These are phyloP conservation scores for Petunia axillaris DNA, from an alignment of 257 asterid species.

Conservation along the genomic window DNA sequence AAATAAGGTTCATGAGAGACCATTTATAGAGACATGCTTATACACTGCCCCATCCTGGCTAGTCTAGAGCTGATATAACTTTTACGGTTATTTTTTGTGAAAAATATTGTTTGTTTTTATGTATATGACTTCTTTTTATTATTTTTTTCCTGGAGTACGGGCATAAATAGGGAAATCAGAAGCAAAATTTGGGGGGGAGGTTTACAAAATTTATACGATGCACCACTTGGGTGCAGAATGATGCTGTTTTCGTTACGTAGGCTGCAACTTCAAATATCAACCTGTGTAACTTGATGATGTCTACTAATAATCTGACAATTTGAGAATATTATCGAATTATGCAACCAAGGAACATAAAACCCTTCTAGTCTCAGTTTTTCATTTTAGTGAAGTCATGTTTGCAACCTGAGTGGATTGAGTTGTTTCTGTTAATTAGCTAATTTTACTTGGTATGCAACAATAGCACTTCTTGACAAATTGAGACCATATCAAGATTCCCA, in stretches of 20 bases:
- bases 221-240: slow-evolving; percentile 18
- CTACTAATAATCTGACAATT: not conserved
- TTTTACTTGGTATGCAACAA: not conserved
- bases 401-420: slow-evolving; percentile 7
- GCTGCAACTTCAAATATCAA: slow-evolving; percentile 22
- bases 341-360: slow-evolving; percentile 4
- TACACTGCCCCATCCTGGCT: not conserved
- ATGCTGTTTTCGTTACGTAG: not conserved
- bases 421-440: not conserved
- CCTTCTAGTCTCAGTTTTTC: not conserved
- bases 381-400: slow-evolving; percentile 3
- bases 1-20: not conserved
- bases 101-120: not conserved
- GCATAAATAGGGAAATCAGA: not conserved
- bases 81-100: not conserved
- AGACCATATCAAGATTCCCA: slow-evolving; percentile 12
- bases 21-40: not conserved
- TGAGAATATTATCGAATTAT: not conserved
- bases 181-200: not conserved
- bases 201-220: slow-evolving; percentile 1
- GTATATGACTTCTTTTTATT: not conserved
- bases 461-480: not conserved
- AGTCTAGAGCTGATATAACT: not conserved
- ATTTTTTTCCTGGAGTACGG: not conserved
- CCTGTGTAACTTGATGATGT: slow-evolving; percentile 19